Percentiles rank a stretch among this genome's conserved stretches.
phyloP scores from a whole-genome alignment of 352 stramenopile genomes.

The Phytopythium oedochilum region DNA sequence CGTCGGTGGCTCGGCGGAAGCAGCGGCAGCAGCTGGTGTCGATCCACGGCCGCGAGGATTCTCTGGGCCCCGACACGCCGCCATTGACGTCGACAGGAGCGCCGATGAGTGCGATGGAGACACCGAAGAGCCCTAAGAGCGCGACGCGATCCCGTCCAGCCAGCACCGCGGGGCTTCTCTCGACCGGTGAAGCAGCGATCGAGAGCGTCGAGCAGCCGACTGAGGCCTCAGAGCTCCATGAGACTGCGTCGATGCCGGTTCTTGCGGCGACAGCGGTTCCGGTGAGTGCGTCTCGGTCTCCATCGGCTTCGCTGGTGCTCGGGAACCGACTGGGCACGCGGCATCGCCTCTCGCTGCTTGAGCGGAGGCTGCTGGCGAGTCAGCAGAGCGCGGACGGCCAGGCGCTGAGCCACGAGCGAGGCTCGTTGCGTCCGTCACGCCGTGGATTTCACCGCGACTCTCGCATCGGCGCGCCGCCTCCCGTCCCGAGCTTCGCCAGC shows the following conservation, averaged over 20 bases:
- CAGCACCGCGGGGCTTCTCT: neutral
- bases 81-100: neutral
- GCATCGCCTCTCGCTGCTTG: conserved; percentile 6
- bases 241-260: neutral
- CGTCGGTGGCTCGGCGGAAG: neutral
- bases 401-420: no score
- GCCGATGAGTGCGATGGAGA: neutral
- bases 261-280: neutral
- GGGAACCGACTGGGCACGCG: neutral
- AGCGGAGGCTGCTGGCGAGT: conserved; percentile 1
- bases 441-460: conserved; percentile 22
- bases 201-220: neutral
- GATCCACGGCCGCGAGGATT: neutral
- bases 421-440: neutral
- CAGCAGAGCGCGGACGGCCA: no score
- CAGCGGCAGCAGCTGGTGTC: neutral
- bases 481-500: conserved; percentile 14
- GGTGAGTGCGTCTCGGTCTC: neutral
- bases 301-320: neutral
- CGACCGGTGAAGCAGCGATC: neutral
- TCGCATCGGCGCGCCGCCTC: conserved; percentile 29
- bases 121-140: neutral
- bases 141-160: neutral
- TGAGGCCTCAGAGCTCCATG: neutral
- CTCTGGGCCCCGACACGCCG: neutral